These are phyloP conservation scores for Pichia rugopelliculosa DNA, from an alignment of 805 yeast genomes.

Conservation along the genomic window DNA sequence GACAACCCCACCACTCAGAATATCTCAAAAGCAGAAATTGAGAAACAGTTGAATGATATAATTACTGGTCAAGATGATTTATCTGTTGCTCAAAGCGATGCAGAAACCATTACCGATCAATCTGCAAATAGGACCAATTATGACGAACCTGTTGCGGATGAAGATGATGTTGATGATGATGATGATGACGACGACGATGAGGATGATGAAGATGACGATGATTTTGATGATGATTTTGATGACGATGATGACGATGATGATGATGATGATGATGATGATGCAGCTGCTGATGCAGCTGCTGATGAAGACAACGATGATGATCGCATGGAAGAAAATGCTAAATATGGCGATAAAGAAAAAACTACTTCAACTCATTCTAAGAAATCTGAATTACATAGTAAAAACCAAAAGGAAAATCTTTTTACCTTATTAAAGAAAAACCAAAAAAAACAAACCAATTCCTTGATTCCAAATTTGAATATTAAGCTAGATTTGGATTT, in stretches of 20 bases:
- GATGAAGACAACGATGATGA: slow-evolving; percentile 10
- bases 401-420: slow-evolving; percentile 3
- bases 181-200: slow-evolving; percentile 7
- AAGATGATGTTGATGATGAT: slow-evolving; percentile 13
- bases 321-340: not conserved
- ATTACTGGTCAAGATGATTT: slow-evolving; percentile 1
- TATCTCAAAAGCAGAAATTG: not conserved
- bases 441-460: not conserved
- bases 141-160: not conserved
- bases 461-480: not conserved
- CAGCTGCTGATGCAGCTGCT: slow-evolving; percentile 19
- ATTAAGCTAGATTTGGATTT: not conserved
- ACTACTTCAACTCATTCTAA: too few relatives aligned
- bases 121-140: not conserved
- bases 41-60: slow-evolving; percentile 5
- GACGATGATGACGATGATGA: slow-evolving; percentile 3
- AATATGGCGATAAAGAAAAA: not conserved
- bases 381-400: not conserved
- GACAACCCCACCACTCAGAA: not conserved
- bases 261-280: slow-evolving; percentile 10
- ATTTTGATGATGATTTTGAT: slow-evolving; percentile 4
- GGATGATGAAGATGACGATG: slow-evolving; percentile 1
- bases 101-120: slow-evolving; percentile 19
- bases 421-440: not conserved
- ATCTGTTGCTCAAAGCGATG: slow-evolving; percentile 15